phyloP scores from a whole-genome alignment of 2,329 filamentous ascomycete genomes.

The Lecanicillium sp. region DNA sequence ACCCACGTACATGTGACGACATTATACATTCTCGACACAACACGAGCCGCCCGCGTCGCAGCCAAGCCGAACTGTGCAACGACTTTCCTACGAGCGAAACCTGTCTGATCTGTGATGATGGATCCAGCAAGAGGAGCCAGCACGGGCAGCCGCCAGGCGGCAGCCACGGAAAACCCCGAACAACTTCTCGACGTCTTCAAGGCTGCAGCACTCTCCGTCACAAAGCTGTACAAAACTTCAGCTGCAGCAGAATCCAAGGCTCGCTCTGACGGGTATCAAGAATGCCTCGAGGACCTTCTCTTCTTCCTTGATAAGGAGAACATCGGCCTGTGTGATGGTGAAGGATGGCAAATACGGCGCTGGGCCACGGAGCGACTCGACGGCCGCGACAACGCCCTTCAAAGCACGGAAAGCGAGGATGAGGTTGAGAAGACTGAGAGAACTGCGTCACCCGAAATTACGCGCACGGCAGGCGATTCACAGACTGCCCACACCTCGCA shows the following conservation, averaged over 20 bases:
- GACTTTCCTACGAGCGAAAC: no score
- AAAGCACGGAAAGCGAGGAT: slow-evolving; percentile 58
- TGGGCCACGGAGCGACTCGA: slow-evolving; percentile 65
- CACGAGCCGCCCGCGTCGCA: no score
- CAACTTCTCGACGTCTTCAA: slow-evolving; percentile 84
- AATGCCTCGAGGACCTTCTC: slow-evolving; percentile 86
- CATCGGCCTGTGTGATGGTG: slow-evolving; percentile 69
- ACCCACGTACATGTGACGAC: no score
- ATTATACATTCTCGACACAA: no score
- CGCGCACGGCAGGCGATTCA: slow-evolving; percentile 36
- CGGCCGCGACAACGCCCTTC: slow-evolving; percentile 42
- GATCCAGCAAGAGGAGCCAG: slow-evolving; percentile 1
- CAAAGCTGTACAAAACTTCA: slow-evolving; percentile 91
- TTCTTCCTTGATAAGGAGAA: slow-evolving; percentile 75
- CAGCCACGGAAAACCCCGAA: slow-evolving; percentile 39
- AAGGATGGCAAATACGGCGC: slow-evolving; percentile 54
- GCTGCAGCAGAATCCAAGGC: slow-evolving; percentile 68
- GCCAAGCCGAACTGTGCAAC: no score
- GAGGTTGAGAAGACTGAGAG: slow-evolving; percentile 56
- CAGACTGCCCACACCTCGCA: slow-evolving; percentile 18
- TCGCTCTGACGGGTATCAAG: slow-evolving; percentile 78
- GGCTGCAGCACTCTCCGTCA: slow-evolving; percentile 84
- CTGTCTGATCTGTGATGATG: slow-evolving; percentile 3
- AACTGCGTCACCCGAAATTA: slow-evolving; percentile 49
- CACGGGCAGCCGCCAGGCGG: slow-evolving; percentile 16